Conservation (phyloP, 768 basidiomycete species). For the Suillus bovinus region DNA sequence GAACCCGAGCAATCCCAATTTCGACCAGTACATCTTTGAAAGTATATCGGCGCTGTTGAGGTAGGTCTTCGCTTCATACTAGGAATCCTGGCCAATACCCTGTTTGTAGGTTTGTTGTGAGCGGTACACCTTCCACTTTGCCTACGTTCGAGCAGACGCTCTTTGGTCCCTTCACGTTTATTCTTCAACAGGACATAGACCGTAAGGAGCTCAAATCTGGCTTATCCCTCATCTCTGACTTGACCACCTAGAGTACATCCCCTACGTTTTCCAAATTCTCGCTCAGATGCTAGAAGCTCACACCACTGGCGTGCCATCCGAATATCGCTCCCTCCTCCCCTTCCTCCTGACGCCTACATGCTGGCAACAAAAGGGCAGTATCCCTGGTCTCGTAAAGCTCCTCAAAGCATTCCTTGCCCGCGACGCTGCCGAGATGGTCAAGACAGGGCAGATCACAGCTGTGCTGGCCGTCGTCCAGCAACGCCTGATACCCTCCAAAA, state of each 20-base stretch:
- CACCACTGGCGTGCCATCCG: conserved; percentile 57
- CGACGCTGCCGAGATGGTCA: conserved; percentile 67
- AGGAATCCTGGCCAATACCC: conserved; percentile 4
- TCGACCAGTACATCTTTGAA: conserved; percentile 98
- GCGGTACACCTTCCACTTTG: conserved; percentile 65
- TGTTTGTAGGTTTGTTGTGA: conserved; percentile 70
- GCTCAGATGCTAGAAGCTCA: conserved; percentile 94
- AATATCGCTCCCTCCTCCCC: conserved; percentile 78
- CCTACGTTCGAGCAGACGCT: conserved; percentile 76
- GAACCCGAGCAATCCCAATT: conserved; percentile 97
- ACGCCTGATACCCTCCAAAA: conserved; percentile 80
- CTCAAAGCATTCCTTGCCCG: conserved; percentile 80
- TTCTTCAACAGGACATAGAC: conserved; percentile 91
- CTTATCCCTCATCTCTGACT: background rate
- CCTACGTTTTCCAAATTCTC: conserved; percentile 95
- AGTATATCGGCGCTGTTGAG: conserved; percentile 92
- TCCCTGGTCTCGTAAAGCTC: conserved; percentile 90
- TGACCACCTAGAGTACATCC: conserved; percentile 77
- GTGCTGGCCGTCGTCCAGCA: conserved; percentile 91
- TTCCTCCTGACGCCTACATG: conserved; percentile 81
- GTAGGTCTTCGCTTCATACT: conserved; percentile 37
- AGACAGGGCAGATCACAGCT: conserved; percentile 67
- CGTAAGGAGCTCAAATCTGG: conserved; percentile 48
- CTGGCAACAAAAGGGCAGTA: conserved; percentile 94
- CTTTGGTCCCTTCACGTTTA: conserved; percentile 84